Percentiles rank a stretch among this genome's conserved stretches.
phyloP scores from a whole-genome alignment of 139 green algal species.

The Auxenochlorella protothecoides region DNA sequence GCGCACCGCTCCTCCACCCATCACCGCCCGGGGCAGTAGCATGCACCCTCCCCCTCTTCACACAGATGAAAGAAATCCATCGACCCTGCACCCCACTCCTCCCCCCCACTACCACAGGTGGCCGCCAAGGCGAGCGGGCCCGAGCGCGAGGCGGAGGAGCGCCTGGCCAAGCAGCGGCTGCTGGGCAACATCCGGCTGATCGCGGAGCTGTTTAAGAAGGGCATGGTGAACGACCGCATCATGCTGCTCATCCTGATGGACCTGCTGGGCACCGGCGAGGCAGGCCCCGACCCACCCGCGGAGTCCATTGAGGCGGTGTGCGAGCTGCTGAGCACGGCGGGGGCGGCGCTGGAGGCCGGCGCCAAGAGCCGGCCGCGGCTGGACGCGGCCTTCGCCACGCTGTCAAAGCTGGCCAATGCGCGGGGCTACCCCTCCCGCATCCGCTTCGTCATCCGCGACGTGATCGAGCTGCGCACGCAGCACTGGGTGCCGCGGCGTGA shows the following conservation, averaged over 20 bases:
- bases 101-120: slow-evolving; percentile 22
- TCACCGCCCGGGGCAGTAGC: too few species aligned
- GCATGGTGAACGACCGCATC: slow-evolving; percentile 86
- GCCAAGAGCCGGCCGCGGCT: slow-evolving; percentile 21
- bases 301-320: slow-evolving; percentile 89
- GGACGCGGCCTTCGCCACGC: slow-evolving; percentile 30
- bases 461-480: slow-evolving; percentile 53
- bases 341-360: slow-evolving; percentile 39
- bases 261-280: slow-evolving; percentile 43
- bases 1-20: too few species aligned
- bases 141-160: slow-evolving; percentile 48
- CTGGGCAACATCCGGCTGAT: slow-evolving; percentile 96
- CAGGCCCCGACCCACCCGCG: slow-evolving; percentile 51
- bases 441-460: slow-evolving; percentile 52
- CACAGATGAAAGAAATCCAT: neutral
- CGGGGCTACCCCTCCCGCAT: slow-evolving; percentile 31
- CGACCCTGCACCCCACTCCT: neutral
- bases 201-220: slow-evolving; percentile 90
- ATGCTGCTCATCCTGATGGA: slow-evolving; percentile 82
- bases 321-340: slow-evolving; percentile 73
- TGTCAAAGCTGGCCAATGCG: slow-evolving; percentile 30
- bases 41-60: too few species aligned
- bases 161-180: slow-evolving; percentile 68
- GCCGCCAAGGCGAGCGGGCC: slow-evolving; percentile 25
- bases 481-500: slow-evolving; percentile 46